Evolutionary conservation across 2,329 filamentous ascomycete genomes (phyloP), one percentile per base, ranked within the genome.

Genomic region (Fusarium setosum): DNA sequence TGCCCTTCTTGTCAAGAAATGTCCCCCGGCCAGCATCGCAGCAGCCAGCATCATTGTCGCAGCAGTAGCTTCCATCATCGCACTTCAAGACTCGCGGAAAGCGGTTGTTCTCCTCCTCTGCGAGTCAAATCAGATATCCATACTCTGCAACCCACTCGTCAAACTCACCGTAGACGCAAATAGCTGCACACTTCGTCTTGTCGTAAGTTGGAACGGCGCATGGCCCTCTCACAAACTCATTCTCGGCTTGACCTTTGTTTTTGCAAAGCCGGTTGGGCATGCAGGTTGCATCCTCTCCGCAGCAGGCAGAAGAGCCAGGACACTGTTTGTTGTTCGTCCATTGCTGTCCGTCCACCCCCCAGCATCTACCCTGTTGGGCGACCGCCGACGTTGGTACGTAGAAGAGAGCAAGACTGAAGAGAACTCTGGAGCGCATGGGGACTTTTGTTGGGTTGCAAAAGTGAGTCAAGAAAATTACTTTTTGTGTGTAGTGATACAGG

Each of bases 31-130:
- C 59, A 4, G 59, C 58, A 4, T 57, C 37, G 4, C 61, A 70
- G 6, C 67, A 70, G 5, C 55, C 53, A 17, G 32, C 34, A 18
- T 69, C 61, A n/a, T 68, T 45, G 10, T 70, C 53, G 18, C 61
- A 70, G n/a, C 64, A 70, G n/a, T 48, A 61, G n/a, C 63, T 65
- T 1, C 68, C 67, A 44, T 70, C 61, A 1, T 56, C 35, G 29
- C 67, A 70, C 18, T 26, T n/a, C 8, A 38, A 51, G 6, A 67
- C 63, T 3, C 67, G 47, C 5, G 66, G 67, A 9, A 69, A 59
- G 4, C 59, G 18, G 9, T 58, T 53, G 5, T 59, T 55, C 6
- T 31, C 54, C 21, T 65, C 61, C 12, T 63, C 62, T 69, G 7
- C 3, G 12, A 8, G 0, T 4, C 26, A 4, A 32, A 11, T 55